Evolutionary conservation across 768 basidiomycete genomes (phyloP).

Genomic region (Tulasnella calospora): DNA sequence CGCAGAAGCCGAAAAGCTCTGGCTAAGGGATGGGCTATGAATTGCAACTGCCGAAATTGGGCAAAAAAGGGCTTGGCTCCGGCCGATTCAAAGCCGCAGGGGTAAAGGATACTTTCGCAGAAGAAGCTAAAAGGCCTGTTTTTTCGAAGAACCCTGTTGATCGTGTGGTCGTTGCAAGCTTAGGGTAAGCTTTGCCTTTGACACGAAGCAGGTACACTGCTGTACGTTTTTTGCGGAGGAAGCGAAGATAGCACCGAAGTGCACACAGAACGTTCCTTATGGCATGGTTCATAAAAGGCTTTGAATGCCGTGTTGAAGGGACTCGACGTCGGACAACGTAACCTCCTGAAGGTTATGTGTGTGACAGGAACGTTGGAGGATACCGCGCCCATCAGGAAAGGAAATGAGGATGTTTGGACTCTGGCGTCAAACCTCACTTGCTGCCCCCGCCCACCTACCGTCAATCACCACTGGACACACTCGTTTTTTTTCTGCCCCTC

Average conservation of each 20-base stretch:
- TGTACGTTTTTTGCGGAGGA: not conserved
- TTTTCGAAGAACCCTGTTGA: not conserved
- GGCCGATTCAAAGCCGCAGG: conserved; percentile 2
- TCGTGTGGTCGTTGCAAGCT: not conserved
- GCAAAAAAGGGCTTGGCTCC: not conserved
- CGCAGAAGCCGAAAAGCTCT: not conserved
- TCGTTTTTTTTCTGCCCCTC: not conserved
- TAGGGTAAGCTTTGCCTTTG: conserved; percentile 2
- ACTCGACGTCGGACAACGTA: conserved; percentile 6
- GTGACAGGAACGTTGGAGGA: not conserved
- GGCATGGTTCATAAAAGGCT: not conserved
- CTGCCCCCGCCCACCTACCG: not conserved
- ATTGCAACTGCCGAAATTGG: conserved; percentile 4
- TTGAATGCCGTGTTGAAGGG: conserved; percentile 1
- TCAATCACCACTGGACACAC: not conserved
- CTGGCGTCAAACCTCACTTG: not conserved
- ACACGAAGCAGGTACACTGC: not conserved
- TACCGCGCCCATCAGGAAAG: not conserved
- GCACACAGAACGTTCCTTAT: not conserved
- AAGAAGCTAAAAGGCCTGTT: not conserved
- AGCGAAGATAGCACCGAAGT: not conserved
- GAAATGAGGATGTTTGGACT: not conserved
- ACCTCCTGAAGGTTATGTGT: not conserved
- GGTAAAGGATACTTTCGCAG: no score
- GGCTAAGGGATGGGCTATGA: not conserved